A percentile compares a stretch with the other conserved stretches of the same genome.
These are phyloP conservation scores for Malassezia nana DNA, from an alignment of 1,284 basidiomycete species.

Conservation along the genomic window DNA sequence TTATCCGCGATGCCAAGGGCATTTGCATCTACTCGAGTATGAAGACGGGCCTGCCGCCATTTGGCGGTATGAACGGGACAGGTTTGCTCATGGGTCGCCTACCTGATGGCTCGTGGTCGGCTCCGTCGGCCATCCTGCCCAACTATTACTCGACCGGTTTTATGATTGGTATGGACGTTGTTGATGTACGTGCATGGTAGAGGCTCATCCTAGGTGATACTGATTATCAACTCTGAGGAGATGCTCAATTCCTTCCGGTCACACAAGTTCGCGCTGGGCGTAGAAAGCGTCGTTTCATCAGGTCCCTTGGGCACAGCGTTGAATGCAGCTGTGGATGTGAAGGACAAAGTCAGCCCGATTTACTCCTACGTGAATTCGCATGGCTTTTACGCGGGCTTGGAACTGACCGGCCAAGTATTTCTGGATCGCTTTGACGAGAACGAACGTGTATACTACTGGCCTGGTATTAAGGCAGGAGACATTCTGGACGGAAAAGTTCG, in stretches of 20 bases:
- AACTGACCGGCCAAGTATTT: conserved; percentile 40
- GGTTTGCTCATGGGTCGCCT: conserved; percentile 47
- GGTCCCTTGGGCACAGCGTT: conserved; percentile 54
- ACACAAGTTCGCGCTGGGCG: conserved; percentile 53
- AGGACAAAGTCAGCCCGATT: conserved; percentile 39
- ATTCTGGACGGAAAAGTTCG: conserved; percentile 38
- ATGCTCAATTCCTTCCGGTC: conserved; percentile 53
- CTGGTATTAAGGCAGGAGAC: conserved; percentile 35
- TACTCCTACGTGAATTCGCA: conserved; percentile 47
- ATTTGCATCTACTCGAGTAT: conserved; percentile 53
- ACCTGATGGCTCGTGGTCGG: conserved; percentile 51
- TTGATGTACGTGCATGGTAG: conserved; percentile 21
- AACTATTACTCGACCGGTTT: conserved; percentile 51
- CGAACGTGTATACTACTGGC: conserved; percentile 45
- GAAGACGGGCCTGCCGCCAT: conserved; percentile 52
- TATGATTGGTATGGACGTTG: conserved; percentile 38
- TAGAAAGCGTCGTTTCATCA: conserved; percentile 53
- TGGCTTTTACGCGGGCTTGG: conserved; percentile 45
- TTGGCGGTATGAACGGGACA: conserved; percentile 53
- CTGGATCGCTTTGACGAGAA: conserved; percentile 44
- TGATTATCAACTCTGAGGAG: conserved; percentile 51
- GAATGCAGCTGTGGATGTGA: conserved; percentile 51
- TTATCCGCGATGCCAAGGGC: conserved; percentile 50
- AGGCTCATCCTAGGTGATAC: conserved; percentile 10
- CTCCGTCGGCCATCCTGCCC: conserved; percentile 52